A percentile compares a stretch with the other conserved stretches of the same genome.
Conservation (phyloP, 805 yeast species). For the Helenozyma baotianmanensis region DNA sequence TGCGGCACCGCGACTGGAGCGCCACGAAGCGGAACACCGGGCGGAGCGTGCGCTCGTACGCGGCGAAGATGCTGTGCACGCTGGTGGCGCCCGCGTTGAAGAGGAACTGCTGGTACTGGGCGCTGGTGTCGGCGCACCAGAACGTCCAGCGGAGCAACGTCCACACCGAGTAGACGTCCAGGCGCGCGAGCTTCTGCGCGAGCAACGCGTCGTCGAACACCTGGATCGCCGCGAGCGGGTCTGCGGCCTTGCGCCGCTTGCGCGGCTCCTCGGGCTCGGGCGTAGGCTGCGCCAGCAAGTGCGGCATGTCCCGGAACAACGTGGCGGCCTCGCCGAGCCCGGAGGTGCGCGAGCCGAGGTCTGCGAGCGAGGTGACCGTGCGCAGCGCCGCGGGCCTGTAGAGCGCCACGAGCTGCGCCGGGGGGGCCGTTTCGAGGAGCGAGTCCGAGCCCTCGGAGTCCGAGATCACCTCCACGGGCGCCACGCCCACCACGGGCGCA, state of each 20-base stretch:
- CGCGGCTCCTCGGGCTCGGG: conserved; percentile 11
- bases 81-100: conserved; percentile 16
- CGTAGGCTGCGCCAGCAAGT: conserved; percentile 10
- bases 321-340: conserved; percentile 16
- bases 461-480: conserved; percentile 16
- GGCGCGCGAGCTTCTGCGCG: conserved; percentile 20
- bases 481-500: conserved; percentile 2
- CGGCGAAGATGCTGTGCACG: conserved; percentile 21
- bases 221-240: conserved; percentile 9
- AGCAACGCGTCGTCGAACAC: conserved; percentile 32
- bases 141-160: conserved; percentile 31
- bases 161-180: conserved; percentile 25
- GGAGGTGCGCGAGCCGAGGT: conserved; percentile 10
- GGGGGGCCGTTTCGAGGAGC: conserved; percentile 3
- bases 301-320: conserved; percentile 18
- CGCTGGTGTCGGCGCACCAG: conserved; percentile 28
- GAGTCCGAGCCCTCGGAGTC: conserved; percentile 21
- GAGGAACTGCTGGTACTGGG: conserved; percentile 15
- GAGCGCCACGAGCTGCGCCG: background rate
- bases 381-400: background rate
- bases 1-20: conserved; percentile 10
- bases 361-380: conserved; percentile 9
- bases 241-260: conserved; percentile 3
- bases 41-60: conserved; percentile 18
- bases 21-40: conserved; percentile 20